These are phyloP conservation scores for Karstenula rhodostoma DNA, from an alignment of 2,329 filamentous ascomycete species.

Conservation along the genomic window DNA sequence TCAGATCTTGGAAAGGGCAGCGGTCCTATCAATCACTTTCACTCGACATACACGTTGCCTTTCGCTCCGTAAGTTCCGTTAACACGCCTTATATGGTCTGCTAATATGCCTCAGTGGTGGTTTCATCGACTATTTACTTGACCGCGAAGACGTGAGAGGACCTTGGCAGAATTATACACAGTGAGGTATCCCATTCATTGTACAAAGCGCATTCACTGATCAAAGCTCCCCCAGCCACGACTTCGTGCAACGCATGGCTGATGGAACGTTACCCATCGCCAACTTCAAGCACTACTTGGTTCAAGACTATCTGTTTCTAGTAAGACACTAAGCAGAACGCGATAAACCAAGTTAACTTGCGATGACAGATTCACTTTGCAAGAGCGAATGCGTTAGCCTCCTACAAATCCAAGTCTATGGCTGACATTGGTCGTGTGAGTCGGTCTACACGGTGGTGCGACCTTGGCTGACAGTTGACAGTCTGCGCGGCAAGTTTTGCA, in stretches of 20 bases:
- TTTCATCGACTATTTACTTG: constrained; percentile 84
- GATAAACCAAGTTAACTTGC: constrained; percentile 18
- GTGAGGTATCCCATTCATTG: not conserved
- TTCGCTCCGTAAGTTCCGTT: constrained; percentile 66
- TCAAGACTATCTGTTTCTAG: constrained; percentile 91
- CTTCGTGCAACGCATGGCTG: constrained; percentile 79
- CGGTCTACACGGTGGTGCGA: not conserved
- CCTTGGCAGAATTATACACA: constrained; percentile 80
- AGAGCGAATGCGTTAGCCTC: constrained; percentile 84
- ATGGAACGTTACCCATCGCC: constrained; percentile 75
- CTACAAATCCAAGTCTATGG: constrained; percentile 80
- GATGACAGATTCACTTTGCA: constrained; percentile 77
- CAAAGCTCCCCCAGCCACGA: constrained; percentile 62
- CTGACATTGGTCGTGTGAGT: constrained; percentile 73
- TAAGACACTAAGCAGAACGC: constrained; percentile 50
- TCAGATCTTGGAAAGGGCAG: constrained; percentile 70
- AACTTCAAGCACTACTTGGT: constrained; percentile 89
- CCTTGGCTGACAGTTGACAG: constrained; percentile 43
- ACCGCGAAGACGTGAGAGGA: constrained; percentile 74
- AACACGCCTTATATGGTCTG: not conserved
- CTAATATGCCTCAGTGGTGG: constrained; percentile 59
- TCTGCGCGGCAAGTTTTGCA: constrained; percentile 76
- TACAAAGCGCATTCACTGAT: not conserved
- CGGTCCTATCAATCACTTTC: constrained; percentile 81
- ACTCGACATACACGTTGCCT: constrained; percentile 72